Evolutionary conservation across 495 filamentous ascomycete genomes (phyloP).

Genomic region (Hypoxylon intermedium): DNA sequence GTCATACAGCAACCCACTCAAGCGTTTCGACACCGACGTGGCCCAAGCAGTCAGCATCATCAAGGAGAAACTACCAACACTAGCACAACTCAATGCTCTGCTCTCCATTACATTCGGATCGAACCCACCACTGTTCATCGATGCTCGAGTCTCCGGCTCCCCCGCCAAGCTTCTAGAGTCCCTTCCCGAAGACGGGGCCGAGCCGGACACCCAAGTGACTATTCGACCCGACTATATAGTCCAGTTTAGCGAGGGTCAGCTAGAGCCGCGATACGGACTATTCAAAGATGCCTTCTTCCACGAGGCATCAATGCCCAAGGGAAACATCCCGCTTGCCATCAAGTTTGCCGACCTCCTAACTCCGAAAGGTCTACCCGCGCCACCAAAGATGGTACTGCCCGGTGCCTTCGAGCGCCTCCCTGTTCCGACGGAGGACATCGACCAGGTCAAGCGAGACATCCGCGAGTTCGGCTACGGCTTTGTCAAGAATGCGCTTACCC

Average conservation of each 20-base stretch:
- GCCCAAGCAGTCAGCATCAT: no score
- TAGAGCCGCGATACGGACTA: slow-evolving; percentile 4
- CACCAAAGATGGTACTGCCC: background rate
- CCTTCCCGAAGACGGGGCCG: no score
- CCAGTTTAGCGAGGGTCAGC: background rate
- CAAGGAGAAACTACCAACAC: no score
- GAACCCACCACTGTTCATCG: no score
- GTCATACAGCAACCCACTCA: no score
- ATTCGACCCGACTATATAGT: background rate
- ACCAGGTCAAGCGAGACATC: slow-evolving; percentile 7
- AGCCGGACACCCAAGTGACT: no score
- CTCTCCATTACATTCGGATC: no score
- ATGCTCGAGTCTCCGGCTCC: no score
- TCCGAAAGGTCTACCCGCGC: background rate
- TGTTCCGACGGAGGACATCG: slow-evolving; percentile 8
- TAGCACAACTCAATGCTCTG: no score
- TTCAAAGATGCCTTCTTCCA: slow-evolving; percentile 11
- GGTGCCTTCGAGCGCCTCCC: background rate
- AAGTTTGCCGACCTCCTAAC: slow-evolving; percentile 14
- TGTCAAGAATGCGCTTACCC: slow-evolving; percentile 16
- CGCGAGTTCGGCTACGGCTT: slow-evolving; percentile 7
- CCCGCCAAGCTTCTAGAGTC: no score
- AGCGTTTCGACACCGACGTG: no score
- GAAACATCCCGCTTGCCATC: slow-evolving; percentile 7
- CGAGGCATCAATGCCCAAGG: slow-evolving; percentile 1